Evolutionary conservation across 495 filamentous ascomycete genomes (phyloP), one percentile per base, ranked within the genome.

Genomic region (Neurospora sublineolata): DNA sequence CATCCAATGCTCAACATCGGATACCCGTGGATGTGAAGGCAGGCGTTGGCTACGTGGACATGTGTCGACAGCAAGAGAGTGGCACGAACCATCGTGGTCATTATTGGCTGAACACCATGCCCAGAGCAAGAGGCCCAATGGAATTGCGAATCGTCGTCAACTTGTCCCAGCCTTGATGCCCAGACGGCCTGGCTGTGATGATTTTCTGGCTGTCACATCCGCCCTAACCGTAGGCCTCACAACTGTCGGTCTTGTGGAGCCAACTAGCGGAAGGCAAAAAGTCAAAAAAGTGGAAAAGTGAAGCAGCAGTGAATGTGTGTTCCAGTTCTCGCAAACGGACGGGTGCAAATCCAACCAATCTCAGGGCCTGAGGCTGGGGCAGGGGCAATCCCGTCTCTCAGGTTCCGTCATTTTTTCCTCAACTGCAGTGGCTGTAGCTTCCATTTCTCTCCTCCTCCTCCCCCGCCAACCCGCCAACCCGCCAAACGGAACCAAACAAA

Each of bases 1-100:
- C 46, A 58, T 30, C 46, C 46, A 58, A 27, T 58, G 46, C 46
- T 58, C 20, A 58, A 58, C 20, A 23, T 58, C 44, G 44, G 23
- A 4, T 27, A 42, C 41, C 20, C 44, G 44, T 52, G 20, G 44
- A 52, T 52, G 44, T 52, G 44, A 52, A 52, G 44, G 44, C 44
- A 11, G 52, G 72, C 72, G 73, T 38, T 68, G 72, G 67, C 69
- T 72, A 73, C 71, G 73, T 75, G 74, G 73, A 70, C 36, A 42
- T 68, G 71, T 37, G n/a, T 69, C 3, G 68, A 68, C 44, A 18
- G 30, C 52, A 33, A 33, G 52, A 64, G 5, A 18, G 52, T 4
- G 6, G 27, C 52, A 64, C 52, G 52, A 2, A 4, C 27, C 27
- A 64, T 3, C 12, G 7, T 64, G 52, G 52, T 27, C 52, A 60